Conservation (phyloP, 805 yeast species). For the Lachancea meyersii region DNA sequence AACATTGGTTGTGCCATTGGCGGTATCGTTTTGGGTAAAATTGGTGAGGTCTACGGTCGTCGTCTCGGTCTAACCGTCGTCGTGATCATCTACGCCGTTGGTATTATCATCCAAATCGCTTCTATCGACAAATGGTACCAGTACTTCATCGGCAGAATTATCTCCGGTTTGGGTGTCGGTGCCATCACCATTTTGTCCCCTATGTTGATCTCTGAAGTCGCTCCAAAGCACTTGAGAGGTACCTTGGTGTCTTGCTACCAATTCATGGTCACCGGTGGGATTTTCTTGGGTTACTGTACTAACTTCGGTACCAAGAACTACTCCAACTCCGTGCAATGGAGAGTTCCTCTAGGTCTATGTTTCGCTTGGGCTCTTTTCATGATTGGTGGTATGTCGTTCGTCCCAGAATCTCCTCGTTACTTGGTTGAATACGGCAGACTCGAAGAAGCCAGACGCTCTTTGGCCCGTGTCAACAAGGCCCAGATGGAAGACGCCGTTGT, state of each 20-base stretch:
- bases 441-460: conserved; percentile 56
- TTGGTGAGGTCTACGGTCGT: conserved; percentile 60
- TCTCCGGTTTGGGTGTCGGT: conserved; percentile 76
- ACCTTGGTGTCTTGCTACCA: conserved; percentile 65
- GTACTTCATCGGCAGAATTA: conserved; percentile 57
- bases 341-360: conserved; percentile 59
- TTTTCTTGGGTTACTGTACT: conserved; percentile 69
- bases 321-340: conserved; percentile 54
- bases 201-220: conserved; percentile 48
- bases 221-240: conserved; percentile 50
- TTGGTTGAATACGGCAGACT: conserved; percentile 47
- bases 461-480: conserved; percentile 54
- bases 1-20: conserved; percentile 73
- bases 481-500: conserved; percentile 50
- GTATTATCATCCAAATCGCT: conserved; percentile 62
- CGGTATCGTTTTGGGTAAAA: conserved; percentile 50
- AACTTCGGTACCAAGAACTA: conserved; percentile 48
- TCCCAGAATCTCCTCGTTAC: conserved; percentile 73
- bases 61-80: conserved; percentile 53
- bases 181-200: conserved; percentile 70
- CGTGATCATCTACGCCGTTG: conserved; percentile 58
- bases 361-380: conserved; percentile 40
- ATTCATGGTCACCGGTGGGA: conserved; percentile 65
- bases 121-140: conserved; percentile 54
- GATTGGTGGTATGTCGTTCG: conserved; percentile 38